phyloP scores from a whole-genome alignment of 169 alveolate genomes.

The Babesia ovata region DNA sequence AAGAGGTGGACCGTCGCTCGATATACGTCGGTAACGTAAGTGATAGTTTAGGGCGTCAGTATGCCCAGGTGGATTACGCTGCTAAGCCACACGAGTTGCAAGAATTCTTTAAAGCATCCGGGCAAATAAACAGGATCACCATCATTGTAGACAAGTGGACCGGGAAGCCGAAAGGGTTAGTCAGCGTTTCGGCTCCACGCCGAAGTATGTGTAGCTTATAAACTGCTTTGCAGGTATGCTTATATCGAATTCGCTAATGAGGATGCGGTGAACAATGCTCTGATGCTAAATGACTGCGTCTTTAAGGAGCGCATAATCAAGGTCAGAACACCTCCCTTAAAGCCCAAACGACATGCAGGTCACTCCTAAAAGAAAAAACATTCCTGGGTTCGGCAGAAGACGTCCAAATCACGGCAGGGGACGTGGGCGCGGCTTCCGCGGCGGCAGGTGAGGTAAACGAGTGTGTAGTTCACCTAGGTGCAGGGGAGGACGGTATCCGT shows the following conservation, averaged over 20 bases:
- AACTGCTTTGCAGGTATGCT: conserved; percentile 78
- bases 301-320: conserved; percentile 89
- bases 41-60: neutral
- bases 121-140: conserved; percentile 88
- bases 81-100: conserved; percentile 89
- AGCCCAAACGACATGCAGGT: conserved; percentile 55
- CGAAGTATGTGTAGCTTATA: neutral
- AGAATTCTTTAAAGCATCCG: conserved; percentile 90
- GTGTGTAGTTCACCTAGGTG: neutral
- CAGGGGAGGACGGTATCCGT: conserved; percentile 63
- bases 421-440: conserved; percentile 57
- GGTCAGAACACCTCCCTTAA: conserved; percentile 61
- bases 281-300: conserved; percentile 85
- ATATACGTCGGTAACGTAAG: conserved; percentile 80
- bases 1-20: conserved; percentile 78
- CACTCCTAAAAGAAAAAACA: conserved; percentile 81
- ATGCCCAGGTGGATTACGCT: conserved; percentile 86
- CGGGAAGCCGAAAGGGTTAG: conserved; percentile 90
- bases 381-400: conserved; percentile 74
- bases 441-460: conserved; percentile 1
- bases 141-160: conserved; percentile 90
- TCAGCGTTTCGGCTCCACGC: neutral
- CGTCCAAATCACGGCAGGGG: conserved; percentile 30
- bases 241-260: conserved; percentile 88
- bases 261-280: conserved; percentile 85